Base-by-base conservation (phyloP, 2,329 filamentous ascomycete species). In the Exophiala xenobiotica region DNA sequence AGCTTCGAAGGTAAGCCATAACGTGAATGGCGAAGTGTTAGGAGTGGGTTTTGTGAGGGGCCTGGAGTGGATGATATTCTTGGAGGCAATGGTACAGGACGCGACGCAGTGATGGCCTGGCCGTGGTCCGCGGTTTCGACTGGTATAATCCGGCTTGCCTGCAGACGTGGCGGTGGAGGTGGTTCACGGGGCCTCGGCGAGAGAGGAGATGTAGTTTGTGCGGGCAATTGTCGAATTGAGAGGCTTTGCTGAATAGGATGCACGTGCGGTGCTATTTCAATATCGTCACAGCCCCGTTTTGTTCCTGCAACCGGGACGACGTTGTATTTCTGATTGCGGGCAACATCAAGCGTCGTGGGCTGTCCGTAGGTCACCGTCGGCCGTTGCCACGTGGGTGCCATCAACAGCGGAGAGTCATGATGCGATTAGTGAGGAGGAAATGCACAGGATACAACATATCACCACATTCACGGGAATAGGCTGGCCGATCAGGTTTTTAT, bases 1-100 rank as follows among this genome's bases (percentile, higher is more conserved):
- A 90, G 70, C 19, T 74, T 68, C 0, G 68, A 58, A 2, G 85
- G 82, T 11, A 91, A 72, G 6, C 73, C 79, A 70, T 90, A 91
- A 31, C 70, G 71, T 1, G 78, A 72, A 65, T 90, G 81, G 3
- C 77, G 76, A 23, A 91, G 73, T 11, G 77, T 81, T 14, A 90
- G 74, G 49, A 74, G 56, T 11, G 70, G 69, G 51, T 75, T 70
- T 53, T 72, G 68, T 19, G 66, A 67, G 6, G 67, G 62, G 2
- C 65, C 65, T 8, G 70, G 70, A 8, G 64, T 64, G 38, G 46
- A 44, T 35, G 48, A 53, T 49, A 61, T 29, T 18, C 29, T 20
- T 19, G 31, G 40, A 51, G 39, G 52, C 18, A 41, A 26, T 31
- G 46, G 37, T 4, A 41, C 11, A 5, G 42, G 42, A 9, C n/a